Percentiles rank a stretch among this genome's conserved stretches.
These are phyloP conservation scores for Leucaena leucocephala DNA, from an alignment of 306 rosid species.

Conservation along the genomic window DNA sequence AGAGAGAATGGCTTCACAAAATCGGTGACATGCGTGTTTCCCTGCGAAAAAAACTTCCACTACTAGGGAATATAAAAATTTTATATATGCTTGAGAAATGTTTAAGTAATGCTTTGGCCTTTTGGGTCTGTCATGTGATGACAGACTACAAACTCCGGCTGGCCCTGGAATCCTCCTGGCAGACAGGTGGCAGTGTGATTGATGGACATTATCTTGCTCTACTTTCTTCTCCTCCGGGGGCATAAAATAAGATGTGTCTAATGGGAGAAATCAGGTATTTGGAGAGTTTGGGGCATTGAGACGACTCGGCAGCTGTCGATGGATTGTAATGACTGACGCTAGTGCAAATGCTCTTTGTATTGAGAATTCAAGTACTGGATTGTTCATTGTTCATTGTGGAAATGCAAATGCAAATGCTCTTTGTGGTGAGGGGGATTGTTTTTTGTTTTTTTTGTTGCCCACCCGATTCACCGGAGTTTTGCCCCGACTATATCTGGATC, in stretches of 20 bases:
- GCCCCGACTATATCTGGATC: too few species aligned
- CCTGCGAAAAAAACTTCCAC: conserved; percentile 59
- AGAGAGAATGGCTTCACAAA: conserved; percentile 77
- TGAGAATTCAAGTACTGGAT: conserved; percentile 30
- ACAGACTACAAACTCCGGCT: conserved; percentile 59
- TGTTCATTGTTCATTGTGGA: not conserved
- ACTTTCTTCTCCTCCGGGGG: conserved; percentile 62
- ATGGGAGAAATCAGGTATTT: conserved; percentile 41
- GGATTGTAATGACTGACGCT: conserved; percentile 3
- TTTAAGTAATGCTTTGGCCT: conserved; percentile 64
- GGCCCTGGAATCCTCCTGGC: conserved; percentile 57
- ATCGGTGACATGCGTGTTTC: conserved; percentile 58
- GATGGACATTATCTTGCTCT: conserved; percentile 67
- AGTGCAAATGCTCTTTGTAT: conserved; percentile 34
- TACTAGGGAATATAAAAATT: conserved; percentile 56
- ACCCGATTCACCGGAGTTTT: too few species aligned
- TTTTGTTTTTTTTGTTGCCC: too few species aligned
- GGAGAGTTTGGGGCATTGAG: conserved; percentile 36
- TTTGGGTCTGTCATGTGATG: conserved; percentile 52
- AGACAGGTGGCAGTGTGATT: conserved; percentile 69
- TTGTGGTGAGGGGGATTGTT: too few species aligned
- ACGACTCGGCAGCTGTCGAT: conserved; percentile 20
- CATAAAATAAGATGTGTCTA: conserved; percentile 62
- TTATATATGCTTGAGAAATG: conserved; percentile 73
- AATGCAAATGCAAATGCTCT: too few species aligned